A percentile compares a stretch with the other conserved stretches of the same genome.
phyloP scores from a whole-genome alignment of 345 rosid species.

The Eucalyptus decipiens region DNA sequence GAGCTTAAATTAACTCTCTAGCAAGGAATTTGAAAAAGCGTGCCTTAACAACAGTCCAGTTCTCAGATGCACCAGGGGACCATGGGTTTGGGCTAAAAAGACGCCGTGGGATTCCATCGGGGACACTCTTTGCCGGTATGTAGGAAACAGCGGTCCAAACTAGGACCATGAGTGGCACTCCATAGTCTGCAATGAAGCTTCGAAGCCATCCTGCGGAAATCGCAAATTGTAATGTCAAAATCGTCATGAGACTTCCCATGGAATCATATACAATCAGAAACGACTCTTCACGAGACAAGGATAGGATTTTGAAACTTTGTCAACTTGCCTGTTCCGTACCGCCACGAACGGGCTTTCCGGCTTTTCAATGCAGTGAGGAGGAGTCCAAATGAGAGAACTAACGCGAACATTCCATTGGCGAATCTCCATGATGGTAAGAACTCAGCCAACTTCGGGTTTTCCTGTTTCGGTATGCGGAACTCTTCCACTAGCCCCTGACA shows the following conservation, averaged over 20 bases:
- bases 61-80: constrained; percentile 86
- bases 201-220: constrained; percentile 61
- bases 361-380: constrained; percentile 68
- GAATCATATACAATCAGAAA: not conserved
- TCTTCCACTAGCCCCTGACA: constrained; percentile 81
- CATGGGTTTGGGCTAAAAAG: constrained; percentile 95
- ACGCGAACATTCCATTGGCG: constrained; percentile 93
- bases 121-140: constrained; percentile 65
- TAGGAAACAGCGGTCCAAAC: constrained; percentile 89
- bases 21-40: not conserved
- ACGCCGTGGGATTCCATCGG: constrained; percentile 86
- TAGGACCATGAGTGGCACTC: constrained; percentile 91
- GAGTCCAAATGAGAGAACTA: constrained; percentile 87
- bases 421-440: constrained; percentile 78
- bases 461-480: constrained; percentile 63
- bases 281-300: not conserved
- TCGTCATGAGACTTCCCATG: not conserved
- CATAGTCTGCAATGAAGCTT: constrained; percentile 87
- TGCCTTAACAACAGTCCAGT: constrained; percentile 86
- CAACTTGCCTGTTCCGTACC: constrained; percentile 71
- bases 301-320: not conserved
- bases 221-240: not conserved
- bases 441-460: constrained; percentile 35
- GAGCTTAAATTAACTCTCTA: not conserved
- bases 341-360: constrained; percentile 92